Base-by-base conservation (phyloP, 805 yeast genomes). In the Metschnikowia santaceciliae region DNA sequence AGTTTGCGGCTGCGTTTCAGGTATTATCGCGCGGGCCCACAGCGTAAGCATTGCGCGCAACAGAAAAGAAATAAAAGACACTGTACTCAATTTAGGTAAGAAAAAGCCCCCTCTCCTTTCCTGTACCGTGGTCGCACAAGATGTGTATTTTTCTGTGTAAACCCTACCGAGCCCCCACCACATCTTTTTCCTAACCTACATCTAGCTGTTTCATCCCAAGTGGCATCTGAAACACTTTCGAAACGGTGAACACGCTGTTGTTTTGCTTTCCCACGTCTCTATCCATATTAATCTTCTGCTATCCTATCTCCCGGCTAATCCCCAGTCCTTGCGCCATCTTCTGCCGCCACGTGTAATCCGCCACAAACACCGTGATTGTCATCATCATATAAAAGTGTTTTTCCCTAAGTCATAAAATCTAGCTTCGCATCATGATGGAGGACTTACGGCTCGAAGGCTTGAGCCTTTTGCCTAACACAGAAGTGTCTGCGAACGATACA, bases 101-200 rank as follows among this genome's bases (percentile, higher is more conserved):
- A 44, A 36, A 23, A 44, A 36, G 17, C 40, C 33, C 39, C 40
- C 47, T 36, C 47, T 22, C 47, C 40, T 44, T 36, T 44, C 47
- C 47, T 44, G 47, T 44, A 44, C 23, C 22, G 10, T 23, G 17
- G 47, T 44, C 47, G 47, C 47, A 23, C 47, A 15, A 22, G 47
- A 44, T 23, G 37, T 33, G 36, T 44, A 44, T 44, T 44, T 44
- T 35, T 35, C 47, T 44, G 39, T 44, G 47, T 44, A 44, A 36
- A 42, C 22, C 22, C 15, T 15, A 42, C 26, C 38, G 26, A 34
- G 11, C 14, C n/a, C 14, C n/a, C 19, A 32, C 47, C 40, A 34
- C 47, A 44, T 23, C 34, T 44, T 43, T 44, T 44, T 44, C 41
- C 47, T 44, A 44, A 8, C 33, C 35, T 17, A 15, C 26, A 22